Percentiles rank a stretch among this genome's conserved stretches.
These are phyloP conservation scores for Paecilomyces sp. DNA, from an alignment of 2,329 filamentous ascomycete genomes.

Conservation along the genomic window DNA sequence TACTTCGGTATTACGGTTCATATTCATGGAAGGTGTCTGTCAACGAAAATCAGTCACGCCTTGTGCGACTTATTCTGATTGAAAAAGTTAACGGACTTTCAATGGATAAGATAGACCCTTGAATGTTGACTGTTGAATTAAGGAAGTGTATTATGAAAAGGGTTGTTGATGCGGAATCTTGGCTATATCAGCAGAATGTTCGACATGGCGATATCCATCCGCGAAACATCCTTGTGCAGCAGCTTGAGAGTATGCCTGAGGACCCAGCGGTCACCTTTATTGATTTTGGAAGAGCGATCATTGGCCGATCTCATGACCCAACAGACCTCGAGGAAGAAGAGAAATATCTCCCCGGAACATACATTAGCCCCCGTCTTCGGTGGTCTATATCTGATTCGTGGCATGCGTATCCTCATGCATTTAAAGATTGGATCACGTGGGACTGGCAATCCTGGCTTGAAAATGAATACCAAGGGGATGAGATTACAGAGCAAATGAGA, in stretches of 20 bases:
- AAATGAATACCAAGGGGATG: background rate
- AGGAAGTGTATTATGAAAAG: background rate
- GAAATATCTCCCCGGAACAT: background rate
- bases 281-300: background rate
- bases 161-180: background rate
- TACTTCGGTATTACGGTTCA: conserved; percentile 15
- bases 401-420: background rate
- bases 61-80: background rate
- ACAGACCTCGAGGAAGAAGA: background rate
- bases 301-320: background rate
- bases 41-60: background rate
- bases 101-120: background rate
- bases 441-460: background rate
- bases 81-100: background rate
- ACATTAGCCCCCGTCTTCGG: background rate
- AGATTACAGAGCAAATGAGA: background rate
- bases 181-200: background rate
- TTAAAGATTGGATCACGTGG: background rate
- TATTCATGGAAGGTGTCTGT: background rate
- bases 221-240: no score
- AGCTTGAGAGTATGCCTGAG: background rate
- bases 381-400: background rate
- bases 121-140: background rate
- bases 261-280: background rate
- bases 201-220: background rate